Evolutionary conservation across 306 rosid species (phyloP).

Genomic region (Delonix regia): DNA sequence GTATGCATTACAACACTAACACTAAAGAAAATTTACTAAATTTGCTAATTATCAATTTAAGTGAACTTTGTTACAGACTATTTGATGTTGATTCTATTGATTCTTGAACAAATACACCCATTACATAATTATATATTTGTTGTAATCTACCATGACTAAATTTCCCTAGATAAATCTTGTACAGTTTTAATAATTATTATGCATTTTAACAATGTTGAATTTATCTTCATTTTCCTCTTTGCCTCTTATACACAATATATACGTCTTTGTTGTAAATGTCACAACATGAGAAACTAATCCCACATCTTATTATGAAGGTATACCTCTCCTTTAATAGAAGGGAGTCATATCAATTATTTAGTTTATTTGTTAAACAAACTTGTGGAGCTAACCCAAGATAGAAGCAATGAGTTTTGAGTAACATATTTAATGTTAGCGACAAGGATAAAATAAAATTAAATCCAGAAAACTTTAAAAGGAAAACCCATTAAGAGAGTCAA

Average conservation of each 20-base stretch:
- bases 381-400: background rate
- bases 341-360: background rate
- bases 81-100: background rate
- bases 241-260: background rate
- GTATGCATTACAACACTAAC: background rate
- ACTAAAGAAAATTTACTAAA: background rate
- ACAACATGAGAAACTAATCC: background rate
- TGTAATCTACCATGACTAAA: background rate
- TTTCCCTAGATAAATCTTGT: background rate
- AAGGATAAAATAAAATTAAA: background rate
- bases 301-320: background rate
- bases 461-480: background rate
- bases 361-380: background rate
- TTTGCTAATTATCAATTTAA: constrained; percentile 7
- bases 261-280: background rate
- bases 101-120: background rate
- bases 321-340: background rate
- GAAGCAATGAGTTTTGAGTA: background rate
- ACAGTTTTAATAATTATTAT: background rate
- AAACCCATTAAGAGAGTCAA: background rate
- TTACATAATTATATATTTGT: background rate
- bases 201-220: background rate
- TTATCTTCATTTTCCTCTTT: background rate
- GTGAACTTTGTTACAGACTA: background rate
- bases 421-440: background rate